Percentiles rank a stretch among this genome's conserved stretches.
phyloP scores from a whole-genome alignment of 2,329 filamentous ascomycete genomes.

The Xylariaceae sp. region DNA sequence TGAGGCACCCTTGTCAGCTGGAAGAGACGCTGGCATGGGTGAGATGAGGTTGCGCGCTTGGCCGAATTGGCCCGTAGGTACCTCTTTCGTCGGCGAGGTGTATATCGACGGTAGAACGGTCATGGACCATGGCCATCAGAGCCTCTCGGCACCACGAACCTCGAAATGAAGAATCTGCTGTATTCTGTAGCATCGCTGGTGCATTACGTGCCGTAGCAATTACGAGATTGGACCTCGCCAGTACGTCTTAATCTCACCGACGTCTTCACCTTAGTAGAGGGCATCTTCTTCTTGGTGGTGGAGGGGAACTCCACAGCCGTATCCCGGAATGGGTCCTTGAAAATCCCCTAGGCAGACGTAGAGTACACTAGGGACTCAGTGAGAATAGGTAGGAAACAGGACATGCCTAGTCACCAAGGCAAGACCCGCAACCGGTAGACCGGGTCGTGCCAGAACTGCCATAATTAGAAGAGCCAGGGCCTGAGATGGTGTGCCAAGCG shows the following conservation, averaged over 20 bases:
- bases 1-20: constrained; percentile 20
- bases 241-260: not conserved
- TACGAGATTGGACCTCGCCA: not conserved
- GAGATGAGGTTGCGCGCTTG: constrained; percentile 13
- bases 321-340: constrained; percentile 2
- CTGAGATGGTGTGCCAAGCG: constrained; percentile 1
- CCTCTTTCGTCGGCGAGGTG: not conserved
- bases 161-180: constrained; percentile 5
- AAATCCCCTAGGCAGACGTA: not conserved
- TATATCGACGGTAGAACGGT: constrained; percentile 5
- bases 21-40: constrained; percentile 15
- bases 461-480: constrained; percentile 22
- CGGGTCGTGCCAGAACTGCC: constrained; percentile 24
- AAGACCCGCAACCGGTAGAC: constrained; percentile 23
- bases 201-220: not conserved
- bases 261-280: constrained; percentile 2
- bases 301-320: constrained; percentile 9
- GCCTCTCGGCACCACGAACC: not conserved
- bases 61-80: constrained; percentile 5
- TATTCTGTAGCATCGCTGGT: not conserved
- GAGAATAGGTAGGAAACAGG: no score
- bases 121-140: constrained; percentile 1
- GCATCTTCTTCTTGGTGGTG: not conserved
- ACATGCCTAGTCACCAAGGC: not conserved
- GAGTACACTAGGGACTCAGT: no score